These are phyloP conservation scores for Selenicereus undatus DNA, from an alignment of 148 eudicot genomes.

Conservation along the genomic window DNA sequence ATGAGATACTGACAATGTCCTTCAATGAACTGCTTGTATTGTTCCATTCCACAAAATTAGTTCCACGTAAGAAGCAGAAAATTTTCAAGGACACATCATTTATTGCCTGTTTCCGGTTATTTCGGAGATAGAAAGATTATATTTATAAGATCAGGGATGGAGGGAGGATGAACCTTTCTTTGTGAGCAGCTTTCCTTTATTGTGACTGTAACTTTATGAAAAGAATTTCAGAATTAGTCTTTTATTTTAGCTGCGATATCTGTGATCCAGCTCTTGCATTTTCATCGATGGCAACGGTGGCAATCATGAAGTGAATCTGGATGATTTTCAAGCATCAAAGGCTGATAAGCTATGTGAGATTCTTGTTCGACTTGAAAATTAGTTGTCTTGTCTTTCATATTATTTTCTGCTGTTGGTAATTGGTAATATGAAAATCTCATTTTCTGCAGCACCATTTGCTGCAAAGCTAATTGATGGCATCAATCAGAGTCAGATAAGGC, in stretches of 20 bases:
- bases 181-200: neutral
- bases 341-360: slow-evolving; percentile 68
- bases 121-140: too few relatives aligned
- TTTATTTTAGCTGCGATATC: neutral
- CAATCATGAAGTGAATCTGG: slow-evolving; percentile 54
- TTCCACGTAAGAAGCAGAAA: neutral
- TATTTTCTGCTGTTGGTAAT: neutral
- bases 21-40: neutral
- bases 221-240: neutral
- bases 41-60: too few relatives aligned
- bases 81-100: too few relatives aligned
- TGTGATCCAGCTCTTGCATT: slow-evolving; percentile 57
- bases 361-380: slow-evolving; percentile 10
- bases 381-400: neutral
- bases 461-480: slow-evolving; percentile 80
- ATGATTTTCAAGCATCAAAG: slow-evolving; percentile 56
- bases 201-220: neutral
- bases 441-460: slow-evolving; percentile 59
- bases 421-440: slow-evolving; percentile 1
- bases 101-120: too few relatives aligned
- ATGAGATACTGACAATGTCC: neutral
- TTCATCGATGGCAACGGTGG: slow-evolving; percentile 58
- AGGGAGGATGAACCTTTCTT: too few relatives aligned
- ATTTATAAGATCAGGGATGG: too few relatives aligned
- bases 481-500: slow-evolving; percentile 79